Evolutionary conservation across 176 grass and related monocot genomes (phyloP).

Genomic region (Panicum miliaceum): DNA sequence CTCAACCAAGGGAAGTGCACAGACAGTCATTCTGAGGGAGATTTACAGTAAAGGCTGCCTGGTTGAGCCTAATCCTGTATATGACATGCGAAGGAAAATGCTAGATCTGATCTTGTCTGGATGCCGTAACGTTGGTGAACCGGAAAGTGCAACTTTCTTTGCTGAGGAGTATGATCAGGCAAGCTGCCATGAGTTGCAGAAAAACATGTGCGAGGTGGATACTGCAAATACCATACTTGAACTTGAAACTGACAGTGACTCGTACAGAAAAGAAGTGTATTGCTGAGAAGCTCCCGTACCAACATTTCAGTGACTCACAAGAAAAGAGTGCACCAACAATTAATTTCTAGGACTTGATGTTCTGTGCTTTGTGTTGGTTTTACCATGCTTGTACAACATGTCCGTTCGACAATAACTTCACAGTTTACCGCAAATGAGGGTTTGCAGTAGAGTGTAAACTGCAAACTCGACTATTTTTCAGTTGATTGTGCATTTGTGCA

Average conservation of each 20-base stretch:
- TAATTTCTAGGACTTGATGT: too few species aligned
- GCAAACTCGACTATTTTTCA: too few species aligned
- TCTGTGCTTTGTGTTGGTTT: too few species aligned
- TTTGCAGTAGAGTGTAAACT: too few species aligned
- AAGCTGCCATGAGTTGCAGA: conserved; percentile 15
- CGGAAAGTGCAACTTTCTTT: conserved; percentile 5
- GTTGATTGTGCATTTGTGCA: too few species aligned
- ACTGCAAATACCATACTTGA: conserved; percentile 3
- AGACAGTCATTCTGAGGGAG: conserved; percentile 62
- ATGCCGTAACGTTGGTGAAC: conserved; percentile 36
- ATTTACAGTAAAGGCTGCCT: conserved; percentile 59
- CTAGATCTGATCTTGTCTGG: conserved; percentile 49
- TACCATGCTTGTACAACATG: too few species aligned
- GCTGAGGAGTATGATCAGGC: conserved; percentile 24
- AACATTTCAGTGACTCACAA: neutral
- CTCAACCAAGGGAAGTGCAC: conserved; percentile 62
- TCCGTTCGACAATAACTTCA: too few species aligned
- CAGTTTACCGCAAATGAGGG: too few species aligned
- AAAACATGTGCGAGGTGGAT: neutral
- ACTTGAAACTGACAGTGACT: conserved; percentile 4
- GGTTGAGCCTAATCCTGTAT: conserved; percentile 58
- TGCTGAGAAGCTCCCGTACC: neutral
- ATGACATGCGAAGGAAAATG: conserved; percentile 58
- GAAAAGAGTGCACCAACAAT: neutral
- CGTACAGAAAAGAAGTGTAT: neutral